A percentile compares a stretch with the other conserved stretches of the same genome.
Evolutionary conservation across 257 asterid species (phyloP).

Genomic region (Sherardia arvensis): DNA sequence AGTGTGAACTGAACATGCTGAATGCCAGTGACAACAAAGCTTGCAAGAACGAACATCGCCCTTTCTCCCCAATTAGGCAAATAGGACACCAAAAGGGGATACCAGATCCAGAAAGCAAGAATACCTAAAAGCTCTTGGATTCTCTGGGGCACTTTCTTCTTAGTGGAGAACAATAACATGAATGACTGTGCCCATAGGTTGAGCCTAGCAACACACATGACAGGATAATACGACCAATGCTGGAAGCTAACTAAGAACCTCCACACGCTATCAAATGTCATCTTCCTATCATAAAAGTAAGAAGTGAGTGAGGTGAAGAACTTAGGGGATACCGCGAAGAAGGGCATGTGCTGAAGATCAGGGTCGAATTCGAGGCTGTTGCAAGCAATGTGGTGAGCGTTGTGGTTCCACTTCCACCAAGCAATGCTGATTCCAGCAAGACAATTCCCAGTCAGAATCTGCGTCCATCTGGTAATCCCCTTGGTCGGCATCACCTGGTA

Average conservation of each 20-base stretch:
- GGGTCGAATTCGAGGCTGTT: slow-evolving; percentile 87
- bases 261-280: slow-evolving; percentile 45
- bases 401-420: slow-evolving; percentile 92
- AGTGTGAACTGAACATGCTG: slow-evolving; percentile 78
- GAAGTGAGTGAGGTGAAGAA: slow-evolving; percentile 57
- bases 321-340: slow-evolving; percentile 68
- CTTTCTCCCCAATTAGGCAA: slow-evolving; percentile 65
- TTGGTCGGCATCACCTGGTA: slow-evolving; percentile 50
- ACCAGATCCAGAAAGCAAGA: slow-evolving; percentile 75
- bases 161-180: slow-evolving; percentile 32
- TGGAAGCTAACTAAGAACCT: slow-evolving; percentile 59
- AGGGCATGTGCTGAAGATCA: slow-evolving; percentile 75
- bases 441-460: slow-evolving; percentile 54
- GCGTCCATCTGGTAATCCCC: slow-evolving; percentile 35
- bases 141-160: slow-evolving; percentile 42
- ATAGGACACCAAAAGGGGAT: slow-evolving; percentile 59
- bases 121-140: slow-evolving; percentile 50
- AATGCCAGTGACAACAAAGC: slow-evolving; percentile 51
- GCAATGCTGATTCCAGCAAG: slow-evolving; percentile 80
- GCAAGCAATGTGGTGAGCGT: slow-evolving; percentile 83
- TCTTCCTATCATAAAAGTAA: slow-evolving; percentile 34
- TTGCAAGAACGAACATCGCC: slow-evolving; percentile 38
- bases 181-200: slow-evolving; percentile 67
- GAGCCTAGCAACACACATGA: slow-evolving; percentile 70
- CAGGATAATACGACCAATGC: slow-evolving; percentile 80